These are phyloP conservation scores for Ramichloridium luteum DNA, from an alignment of 2,329 filamentous ascomycete genomes.

Conservation along the genomic window DNA sequence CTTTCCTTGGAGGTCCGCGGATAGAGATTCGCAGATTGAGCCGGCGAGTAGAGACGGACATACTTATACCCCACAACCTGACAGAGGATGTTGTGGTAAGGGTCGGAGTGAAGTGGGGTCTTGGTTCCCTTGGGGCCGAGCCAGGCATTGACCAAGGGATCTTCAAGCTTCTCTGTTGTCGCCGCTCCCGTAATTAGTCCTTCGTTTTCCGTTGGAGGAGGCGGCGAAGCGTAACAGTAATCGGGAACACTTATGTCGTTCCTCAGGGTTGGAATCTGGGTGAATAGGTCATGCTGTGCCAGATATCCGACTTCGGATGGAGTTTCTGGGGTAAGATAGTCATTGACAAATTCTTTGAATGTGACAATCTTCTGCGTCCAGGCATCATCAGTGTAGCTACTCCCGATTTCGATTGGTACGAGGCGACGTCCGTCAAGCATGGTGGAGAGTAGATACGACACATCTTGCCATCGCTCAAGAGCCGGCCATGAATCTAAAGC, in stretches of 20 bases:
- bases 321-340: slow-evolving; percentile 40
- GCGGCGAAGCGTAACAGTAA: slow-evolving; percentile 64
- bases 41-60: slow-evolving; percentile 70
- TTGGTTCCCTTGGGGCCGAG: slow-evolving; percentile 80
- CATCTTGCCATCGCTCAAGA: slow-evolving; percentile 59
- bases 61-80: slow-evolving; percentile 90
- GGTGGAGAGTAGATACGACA: slow-evolving; percentile 57
- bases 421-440: slow-evolving; percentile 68
- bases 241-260: slow-evolving; percentile 72
- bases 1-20: slow-evolving; percentile 48
- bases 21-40: slow-evolving; percentile 45
- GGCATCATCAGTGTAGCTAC: slow-evolving; percentile 72
- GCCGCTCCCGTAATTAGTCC: slow-evolving; percentile 9
- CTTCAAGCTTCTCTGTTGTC: slow-evolving; percentile 23
- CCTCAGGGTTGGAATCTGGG: slow-evolving; percentile 64
- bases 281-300: slow-evolving; percentile 79
- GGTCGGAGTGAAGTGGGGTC: slow-evolving; percentile 85
- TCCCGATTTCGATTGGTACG: slow-evolving; percentile 54
- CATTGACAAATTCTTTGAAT: slow-evolving; percentile 57
- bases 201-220: slow-evolving; percentile 29
- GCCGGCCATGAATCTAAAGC: slow-evolving; percentile 67
- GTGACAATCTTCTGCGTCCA: slow-evolving; percentile 75
- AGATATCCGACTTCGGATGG: slow-evolving; percentile 55
- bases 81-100: slow-evolving; percentile 81
- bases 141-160: slow-evolving; percentile 78